Evolutionary conservation across 176 grass and related monocot genomes (phyloP), one percentile per base, ranked within the genome.

Genomic region (Poa annua): DNA sequence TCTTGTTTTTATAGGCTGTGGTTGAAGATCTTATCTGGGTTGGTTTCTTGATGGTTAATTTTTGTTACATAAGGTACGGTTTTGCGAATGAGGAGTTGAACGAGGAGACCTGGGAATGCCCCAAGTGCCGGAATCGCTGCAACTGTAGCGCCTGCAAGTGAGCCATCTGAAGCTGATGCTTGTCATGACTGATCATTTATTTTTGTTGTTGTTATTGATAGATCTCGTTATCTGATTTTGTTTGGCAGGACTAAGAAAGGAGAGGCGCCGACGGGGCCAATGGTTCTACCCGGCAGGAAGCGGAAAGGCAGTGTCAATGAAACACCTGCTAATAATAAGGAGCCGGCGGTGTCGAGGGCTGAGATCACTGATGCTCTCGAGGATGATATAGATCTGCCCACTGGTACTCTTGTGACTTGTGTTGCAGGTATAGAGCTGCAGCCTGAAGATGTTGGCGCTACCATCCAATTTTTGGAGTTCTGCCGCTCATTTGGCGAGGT

Each of bases 71-170:
- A 69, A 69, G 95, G 76, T 98, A 98, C 11, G 87, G 86, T 1
- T 84, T 82, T 47, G 90, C 68, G n/a, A 85, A 95, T 74, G 85
- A 95, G 86, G 88, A 55, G 47, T 71, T 45, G 6, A 1, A 11
- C n/a, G 62, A 85, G 24, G 73, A 84, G 57, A 71, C 54, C 20
- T 97, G 95, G 95, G 91, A 44, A 51, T 97, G 95, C 71, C 95
- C 95, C 50, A 98, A 92, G 82, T 98, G 95, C 72, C 88, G 80
- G 36, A 91, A 87, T 17, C 78, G 91, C 17, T 98, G 95, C 87
- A 93, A 95, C 72, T 98, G 95, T 77, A 98, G 92, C 67, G 80
- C 80, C 24, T 98, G 92, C 92, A 92, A 85, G 95, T 98, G 63
- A 88, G 89, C 74, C 55, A 14, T 79, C 21, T 26, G 55, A 76